Evolutionary conservation across 306 rosid species (phyloP).

Genomic region (Bauhinia variegata): DNA sequence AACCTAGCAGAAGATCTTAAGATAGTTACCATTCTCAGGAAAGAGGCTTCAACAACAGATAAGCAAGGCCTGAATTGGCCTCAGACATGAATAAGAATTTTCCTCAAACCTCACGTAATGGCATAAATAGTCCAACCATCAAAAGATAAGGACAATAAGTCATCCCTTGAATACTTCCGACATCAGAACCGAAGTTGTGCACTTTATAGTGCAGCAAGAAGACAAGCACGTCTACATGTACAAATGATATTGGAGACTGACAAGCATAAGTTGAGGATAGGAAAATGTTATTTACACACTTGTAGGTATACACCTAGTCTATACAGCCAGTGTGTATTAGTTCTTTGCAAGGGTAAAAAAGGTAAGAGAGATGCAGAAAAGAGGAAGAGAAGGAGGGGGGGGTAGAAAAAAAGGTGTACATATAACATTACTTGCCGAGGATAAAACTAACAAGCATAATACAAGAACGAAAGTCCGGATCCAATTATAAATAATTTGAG

Average conservation of each 20-base stretch:
- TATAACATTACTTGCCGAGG: no score
- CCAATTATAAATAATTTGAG: slow-evolving; percentile 11
- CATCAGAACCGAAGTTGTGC: slow-evolving; percentile 3
- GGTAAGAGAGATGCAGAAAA: no score
- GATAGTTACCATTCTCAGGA: background rate
- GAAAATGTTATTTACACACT: no score
- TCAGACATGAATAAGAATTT: background rate
- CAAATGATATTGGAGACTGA: background rate
- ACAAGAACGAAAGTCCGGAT: slow-evolving; percentile 10
- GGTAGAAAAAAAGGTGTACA: no score
- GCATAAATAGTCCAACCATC: background rate
- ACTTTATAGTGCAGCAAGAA: slow-evolving; percentile 6
- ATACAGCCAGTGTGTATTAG: no score
- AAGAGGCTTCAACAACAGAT: slow-evolving; percentile 11
- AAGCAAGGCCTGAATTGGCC: background rate
- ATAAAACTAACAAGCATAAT: slow-evolving; percentile 17
- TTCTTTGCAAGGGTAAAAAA: no score
- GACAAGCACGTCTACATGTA: background rate
- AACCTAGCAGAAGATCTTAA: background rate
- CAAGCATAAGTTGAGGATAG: no score
- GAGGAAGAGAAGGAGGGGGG: no score
- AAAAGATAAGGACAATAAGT: background rate
- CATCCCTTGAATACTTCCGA: slow-evolving; percentile 13
- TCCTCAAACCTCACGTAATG: slow-evolving; percentile 9
- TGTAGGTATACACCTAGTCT: no score